Percentiles rank a stretch among this genome's conserved stretches.
Conservation (phyloP, 352 stramenopile species). For the Pythium folliculosum region DNA sequence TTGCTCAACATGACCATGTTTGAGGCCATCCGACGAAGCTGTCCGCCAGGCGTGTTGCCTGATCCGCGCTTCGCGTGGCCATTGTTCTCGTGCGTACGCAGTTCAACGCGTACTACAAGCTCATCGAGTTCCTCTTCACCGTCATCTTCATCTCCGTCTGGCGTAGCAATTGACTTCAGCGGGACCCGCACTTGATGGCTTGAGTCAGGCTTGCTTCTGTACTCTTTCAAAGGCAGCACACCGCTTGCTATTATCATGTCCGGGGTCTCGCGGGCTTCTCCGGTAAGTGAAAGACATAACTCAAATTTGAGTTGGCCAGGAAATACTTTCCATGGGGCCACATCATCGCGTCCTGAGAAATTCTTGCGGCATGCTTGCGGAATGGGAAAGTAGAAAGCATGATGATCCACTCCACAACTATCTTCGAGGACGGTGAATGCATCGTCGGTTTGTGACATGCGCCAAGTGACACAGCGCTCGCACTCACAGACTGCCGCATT, state of each 20-base stretch:
- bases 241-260: constrained; percentile 65
- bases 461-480: constrained; percentile 44
- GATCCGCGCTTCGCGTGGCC: constrained; percentile 12
- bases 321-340: constrained; percentile 77
- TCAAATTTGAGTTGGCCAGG: constrained; percentile 76
- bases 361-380: constrained; percentile 77
- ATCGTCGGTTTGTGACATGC: constrained; percentile 18
- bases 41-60: not conserved
- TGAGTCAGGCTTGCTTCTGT: constrained; percentile 27
- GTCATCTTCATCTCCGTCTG: not conserved
- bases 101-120: constrained; percentile 56
- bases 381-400: constrained; percentile 83
- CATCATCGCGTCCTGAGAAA: constrained; percentile 71
- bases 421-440: constrained; percentile 23
- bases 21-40: constrained; percentile 18
- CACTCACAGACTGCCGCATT: constrained; percentile 51
- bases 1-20: constrained; percentile 14
- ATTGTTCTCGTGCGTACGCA: constrained; percentile 30
- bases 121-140: constrained; percentile 34
- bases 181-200: constrained; percentile 37
- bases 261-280: constrained; percentile 65
- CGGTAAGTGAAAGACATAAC: constrained; percentile 68
- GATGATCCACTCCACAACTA: constrained; percentile 69
- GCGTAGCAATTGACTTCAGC: constrained; percentile 6
- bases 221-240: constrained; percentile 51